Conservation (phyloP, 83 land plant genomes). For the Diphasiastrum complanatum region DNA sequence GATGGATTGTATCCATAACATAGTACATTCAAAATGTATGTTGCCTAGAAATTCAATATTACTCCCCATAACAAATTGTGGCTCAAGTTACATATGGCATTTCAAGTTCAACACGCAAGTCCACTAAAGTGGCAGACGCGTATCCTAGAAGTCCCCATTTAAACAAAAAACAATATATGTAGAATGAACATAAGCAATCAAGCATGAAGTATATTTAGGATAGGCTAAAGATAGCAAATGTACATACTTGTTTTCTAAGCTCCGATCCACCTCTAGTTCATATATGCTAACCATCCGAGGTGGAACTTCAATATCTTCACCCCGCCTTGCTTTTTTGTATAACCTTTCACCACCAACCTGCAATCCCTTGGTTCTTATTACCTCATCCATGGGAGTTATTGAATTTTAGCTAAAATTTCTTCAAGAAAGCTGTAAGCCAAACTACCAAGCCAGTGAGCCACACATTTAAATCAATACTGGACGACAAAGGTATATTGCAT, state of each 20-base stretch:
- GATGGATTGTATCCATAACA: too few species aligned
- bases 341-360: conserved; percentile 91
- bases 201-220: too few species aligned
- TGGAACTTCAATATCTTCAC: conserved; percentile 74
- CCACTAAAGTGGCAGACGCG: too few species aligned
- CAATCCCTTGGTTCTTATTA: not conserved
- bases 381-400: not conserved
- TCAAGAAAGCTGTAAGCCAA: not conserved
- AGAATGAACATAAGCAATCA: too few species aligned
- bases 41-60: too few species aligned
- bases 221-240: not conserved
- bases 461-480: not conserved
- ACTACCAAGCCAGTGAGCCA: not conserved
- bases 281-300: conserved; percentile 70
- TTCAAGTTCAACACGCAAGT: too few species aligned
- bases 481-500: not conserved
- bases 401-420: not conserved
- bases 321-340: conserved; percentile 92
- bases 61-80: too few species aligned
- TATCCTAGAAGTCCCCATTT: too few species aligned
- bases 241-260: conserved; percentile 59
- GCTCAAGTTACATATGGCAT: too few species aligned
- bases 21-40: too few species aligned
- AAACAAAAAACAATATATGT: too few species aligned
- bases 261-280: conserved; percentile 65